phyloP scores from a whole-genome alignment of 1,139 yeast genomes.

The Eremothecium cymbalariae region DNA sequence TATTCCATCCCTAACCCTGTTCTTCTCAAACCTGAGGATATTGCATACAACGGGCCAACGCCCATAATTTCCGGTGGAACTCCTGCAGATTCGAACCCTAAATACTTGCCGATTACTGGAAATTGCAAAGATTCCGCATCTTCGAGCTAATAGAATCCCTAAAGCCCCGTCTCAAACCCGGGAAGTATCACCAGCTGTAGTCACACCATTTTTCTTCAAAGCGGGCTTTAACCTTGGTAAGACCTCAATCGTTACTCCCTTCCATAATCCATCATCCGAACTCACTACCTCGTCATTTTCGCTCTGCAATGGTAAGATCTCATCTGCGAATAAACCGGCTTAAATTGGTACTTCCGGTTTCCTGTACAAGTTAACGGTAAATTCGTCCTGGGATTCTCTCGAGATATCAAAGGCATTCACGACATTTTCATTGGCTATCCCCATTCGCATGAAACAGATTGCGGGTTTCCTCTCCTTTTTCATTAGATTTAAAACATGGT shows the following conservation, averaged over 20 bases:
- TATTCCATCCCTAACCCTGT: constrained; percentile 58
- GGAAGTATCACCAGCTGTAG: constrained; percentile 95
- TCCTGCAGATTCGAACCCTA: constrained; percentile 71
- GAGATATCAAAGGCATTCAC: constrained; percentile 54
- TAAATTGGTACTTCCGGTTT: constrained; percentile 73
- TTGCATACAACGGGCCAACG: constrained; percentile 90
- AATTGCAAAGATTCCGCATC: constrained; percentile 72
- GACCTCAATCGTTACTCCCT: constrained; percentile 72
- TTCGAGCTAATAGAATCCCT: constrained; percentile 74
- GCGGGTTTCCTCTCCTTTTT: constrained; percentile 42
- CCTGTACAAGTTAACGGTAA: constrained; percentile 77
- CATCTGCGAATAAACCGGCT: constrained; percentile 70
- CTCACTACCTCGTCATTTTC: constrained; percentile 40
- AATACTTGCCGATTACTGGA: constrained; percentile 64
- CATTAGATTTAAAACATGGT: constrained; percentile 50
- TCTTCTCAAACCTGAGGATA: constrained; percentile 67
- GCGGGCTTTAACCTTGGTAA: constrained; percentile 76
- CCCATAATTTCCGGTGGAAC: constrained; percentile 98
- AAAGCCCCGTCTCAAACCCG: constrained; percentile 96
- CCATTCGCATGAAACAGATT: constrained; percentile 81
- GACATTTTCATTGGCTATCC: constrained; percentile 77
- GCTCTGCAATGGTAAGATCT: constrained; percentile 63
- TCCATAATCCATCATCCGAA: constrained; percentile 87
- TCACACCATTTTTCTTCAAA: constrained; percentile 69
- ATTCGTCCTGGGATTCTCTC: constrained; percentile 73